phyloP scores from a whole-genome alignment of 2,329 filamentous ascomycete species.

The Exophiala sp. region DNA sequence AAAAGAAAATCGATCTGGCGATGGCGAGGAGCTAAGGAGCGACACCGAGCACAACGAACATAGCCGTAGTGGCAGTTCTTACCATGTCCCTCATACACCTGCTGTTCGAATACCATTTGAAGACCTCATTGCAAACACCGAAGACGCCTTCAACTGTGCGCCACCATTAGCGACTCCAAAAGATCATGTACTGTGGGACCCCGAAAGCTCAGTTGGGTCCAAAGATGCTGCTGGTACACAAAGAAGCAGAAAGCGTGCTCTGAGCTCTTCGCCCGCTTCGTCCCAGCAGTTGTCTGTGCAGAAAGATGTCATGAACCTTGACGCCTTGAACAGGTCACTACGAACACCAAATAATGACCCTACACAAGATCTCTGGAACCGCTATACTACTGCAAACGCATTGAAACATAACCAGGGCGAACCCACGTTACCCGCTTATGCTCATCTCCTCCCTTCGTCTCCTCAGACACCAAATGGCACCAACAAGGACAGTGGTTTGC shows the following conservation, averaged over 20 bases:
- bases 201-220: conserved; percentile 39
- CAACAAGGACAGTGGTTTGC: conserved; percentile 49
- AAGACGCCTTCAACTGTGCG: conserved; percentile 52
- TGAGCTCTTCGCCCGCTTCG: conserved; percentile 71
- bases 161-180: conserved; percentile 54
- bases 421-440: conserved; percentile 55
- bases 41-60: background rate
- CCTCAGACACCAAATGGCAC: conserved; percentile 60
- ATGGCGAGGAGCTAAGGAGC: background rate
- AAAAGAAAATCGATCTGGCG: conserved; percentile 17
- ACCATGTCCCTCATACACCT: conserved; percentile 53
- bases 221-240: conserved; percentile 48
- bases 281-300: conserved; percentile 49
- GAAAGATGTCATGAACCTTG: conserved; percentile 53
- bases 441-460: conserved; percentile 66
- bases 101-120: conserved; percentile 57
- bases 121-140: conserved; percentile 59
- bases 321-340: conserved; percentile 56
- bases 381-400: conserved; percentile 59
- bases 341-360: conserved; percentile 68
- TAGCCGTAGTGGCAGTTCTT: background rate
- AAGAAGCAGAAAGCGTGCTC: conserved; percentile 61
- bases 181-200: conserved; percentile 58
- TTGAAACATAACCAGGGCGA: conserved; percentile 44
- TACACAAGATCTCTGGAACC: conserved; percentile 72